These are phyloP conservation scores for Phytophthora hybrid DNA, from an alignment of 352 stramenopile species.

Conservation along the genomic window DNA sequence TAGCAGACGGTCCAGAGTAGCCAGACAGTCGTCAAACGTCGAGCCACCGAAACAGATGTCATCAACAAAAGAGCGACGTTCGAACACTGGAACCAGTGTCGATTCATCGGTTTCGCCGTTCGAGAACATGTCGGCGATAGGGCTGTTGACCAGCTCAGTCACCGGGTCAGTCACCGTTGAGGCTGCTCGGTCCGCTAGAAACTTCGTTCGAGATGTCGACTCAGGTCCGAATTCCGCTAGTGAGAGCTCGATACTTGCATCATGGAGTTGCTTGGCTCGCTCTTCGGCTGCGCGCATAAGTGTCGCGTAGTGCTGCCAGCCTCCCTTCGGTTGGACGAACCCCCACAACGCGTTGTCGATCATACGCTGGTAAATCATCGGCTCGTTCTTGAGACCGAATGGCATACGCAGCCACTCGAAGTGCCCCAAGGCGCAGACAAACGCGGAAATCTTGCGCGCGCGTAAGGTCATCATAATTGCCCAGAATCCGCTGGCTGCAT, in stretches of 20 bases:
- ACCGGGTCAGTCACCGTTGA: neutral
- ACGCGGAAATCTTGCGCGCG: neutral
- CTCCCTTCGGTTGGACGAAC: neutral
- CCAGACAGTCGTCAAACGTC: conserved; percentile 4
- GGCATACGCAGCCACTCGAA: conserved; percentile 14
- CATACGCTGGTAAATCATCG: conserved; percentile 14
- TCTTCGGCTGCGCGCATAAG: neutral
- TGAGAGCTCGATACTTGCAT: neutral
- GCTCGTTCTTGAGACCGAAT: conserved; percentile 5
- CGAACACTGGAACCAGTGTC: conserved; percentile 1
- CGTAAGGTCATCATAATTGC: conserved; percentile 1
- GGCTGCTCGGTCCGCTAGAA: neutral
- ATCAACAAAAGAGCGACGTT: conserved; percentile 12
- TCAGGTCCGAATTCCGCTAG: neutral
- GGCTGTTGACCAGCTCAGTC: too few species aligned
- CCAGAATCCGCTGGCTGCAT: conserved; percentile 6
- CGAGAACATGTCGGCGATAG: too few species aligned
- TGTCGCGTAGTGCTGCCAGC: neutral
- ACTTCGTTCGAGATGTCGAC: neutral
- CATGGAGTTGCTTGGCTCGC: neutral
- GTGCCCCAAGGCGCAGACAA: conserved; percentile 9
- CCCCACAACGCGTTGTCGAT: neutral
- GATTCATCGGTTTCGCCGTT: too few species aligned
- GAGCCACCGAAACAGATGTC: conserved; percentile 27
- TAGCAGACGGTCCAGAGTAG: conserved; percentile 12